These are phyloP conservation scores for Zygosaccharomyces kombuchaensis DNA, from an alignment of 805 yeast species.

Conservation along the genomic window DNA sequence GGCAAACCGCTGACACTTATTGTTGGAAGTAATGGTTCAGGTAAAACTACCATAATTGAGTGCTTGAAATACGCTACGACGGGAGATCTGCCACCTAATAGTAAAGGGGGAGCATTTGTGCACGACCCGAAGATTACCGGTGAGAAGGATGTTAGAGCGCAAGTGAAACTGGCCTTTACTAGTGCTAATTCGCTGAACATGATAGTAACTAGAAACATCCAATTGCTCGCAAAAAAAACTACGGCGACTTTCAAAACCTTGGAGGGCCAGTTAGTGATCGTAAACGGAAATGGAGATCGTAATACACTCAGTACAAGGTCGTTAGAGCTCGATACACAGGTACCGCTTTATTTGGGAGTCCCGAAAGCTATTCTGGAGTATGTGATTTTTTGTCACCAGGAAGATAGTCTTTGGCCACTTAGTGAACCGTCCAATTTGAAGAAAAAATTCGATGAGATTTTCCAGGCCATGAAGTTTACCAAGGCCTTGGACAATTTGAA, in stretches of 20 bases:
- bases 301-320: slow-evolving; percentile 75
- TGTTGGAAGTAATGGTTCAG: slow-evolving; percentile 95
- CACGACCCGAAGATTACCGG: slow-evolving; percentile 85
- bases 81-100: slow-evolving; percentile 92
- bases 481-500: slow-evolving; percentile 83
- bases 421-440: slow-evolving; percentile 86
- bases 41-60: slow-evolving; percentile 94
- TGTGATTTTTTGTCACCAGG: slow-evolving; percentile 96
- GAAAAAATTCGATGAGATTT: slow-evolving; percentile 92
- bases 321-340: slow-evolving; percentile 74
- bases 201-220: slow-evolving; percentile 85
- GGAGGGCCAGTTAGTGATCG: slow-evolving; percentile 78
- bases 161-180: slow-evolving; percentile 80
- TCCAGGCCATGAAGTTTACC: slow-evolving; percentile 90
- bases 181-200: slow-evolving; percentile 68
- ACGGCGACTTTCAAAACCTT: slow-evolving; percentile 78
- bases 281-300: slow-evolving; percentile 57
- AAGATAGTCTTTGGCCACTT: slow-evolving; percentile 94
- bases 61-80: slow-evolving; percentile 92
- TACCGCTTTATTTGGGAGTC: slow-evolving; percentile 83
- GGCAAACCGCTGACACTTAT: slow-evolving; percentile 87
- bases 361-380: slow-evolving; percentile 83
- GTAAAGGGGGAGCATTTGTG: slow-evolving; percentile 92
- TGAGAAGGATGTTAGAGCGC: slow-evolving; percentile 77
- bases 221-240: slow-evolving; percentile 58